Base-by-base conservation (phyloP, 495 filamentous ascomycete species). In the Podospora conica region DNA sequence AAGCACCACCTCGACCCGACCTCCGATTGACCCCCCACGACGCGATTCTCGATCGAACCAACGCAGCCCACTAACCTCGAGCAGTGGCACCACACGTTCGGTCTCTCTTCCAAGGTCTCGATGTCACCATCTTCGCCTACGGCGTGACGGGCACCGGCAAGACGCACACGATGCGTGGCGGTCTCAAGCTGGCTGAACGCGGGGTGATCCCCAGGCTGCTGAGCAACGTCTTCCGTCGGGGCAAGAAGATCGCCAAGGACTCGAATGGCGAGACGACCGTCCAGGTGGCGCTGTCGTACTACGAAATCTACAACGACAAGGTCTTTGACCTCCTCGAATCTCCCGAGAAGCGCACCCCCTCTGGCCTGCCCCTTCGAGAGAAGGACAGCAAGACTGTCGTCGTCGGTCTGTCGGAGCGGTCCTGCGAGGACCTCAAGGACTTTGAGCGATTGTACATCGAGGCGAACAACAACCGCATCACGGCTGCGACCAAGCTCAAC, bases 241-340 rank as follows among this genome's bases (percentile, higher is more conserved):
- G 88, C 53, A 88, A 91, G 71, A 97, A 96, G 80, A 87, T 96
- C 6, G 86, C 88, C 65, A 96, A 95, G 74, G 93, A 97, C 68
- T 87, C 87, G 55, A 82, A 83, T 9, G 93, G 89, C 2, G 84
- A 85, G 53, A 95, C 87, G 0, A 83, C 80, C 3, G 92, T 96
- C 54, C 80, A 85, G 33, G 92, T 97, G 9, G 83, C 87, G 15
- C 85, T 98, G 71, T 94, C 90, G 53, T 98, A 98, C 78, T 98
- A 97, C 78, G 95, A 98, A 72, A 98, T 98, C 61, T 98, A 98
- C 79, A 97, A 97, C 74, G 91, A 95, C 76, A 92, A 91, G 75
- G 93, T 98, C 7, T 97, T 87, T 71, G 95, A 98, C 74, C 79
- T 98, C 27, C 94, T 98, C 65, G 91, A 96, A 74, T 78, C 93